Percentiles rank a stretch among this genome's conserved stretches.
phyloP scores from a whole-genome alignment of 371 early-diverging fungal genomes.

The Entomophthora muscae region DNA sequence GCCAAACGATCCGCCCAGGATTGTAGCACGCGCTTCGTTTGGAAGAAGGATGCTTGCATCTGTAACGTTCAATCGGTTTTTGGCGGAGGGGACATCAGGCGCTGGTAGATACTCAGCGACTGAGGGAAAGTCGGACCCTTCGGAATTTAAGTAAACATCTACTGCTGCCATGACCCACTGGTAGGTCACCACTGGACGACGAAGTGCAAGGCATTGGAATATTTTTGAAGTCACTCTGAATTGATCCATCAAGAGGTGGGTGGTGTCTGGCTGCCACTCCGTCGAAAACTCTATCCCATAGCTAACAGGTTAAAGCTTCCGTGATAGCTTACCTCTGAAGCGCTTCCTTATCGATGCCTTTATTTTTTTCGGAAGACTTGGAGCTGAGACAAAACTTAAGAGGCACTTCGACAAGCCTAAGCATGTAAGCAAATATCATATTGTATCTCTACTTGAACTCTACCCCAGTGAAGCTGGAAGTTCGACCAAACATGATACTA shows the following conservation, averaged over 20 bases:
- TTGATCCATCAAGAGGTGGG: neutral
- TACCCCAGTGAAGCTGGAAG: neutral
- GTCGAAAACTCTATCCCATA: neutral
- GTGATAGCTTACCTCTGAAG: neutral
- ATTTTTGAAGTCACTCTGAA: neutral
- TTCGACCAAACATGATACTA: neutral
- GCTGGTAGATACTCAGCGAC: neutral
- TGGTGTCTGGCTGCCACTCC: neutral
- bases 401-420: neutral
- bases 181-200: neutral
- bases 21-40: neutral
- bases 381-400: neutral
- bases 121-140: neutral
- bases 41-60: neutral
- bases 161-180: neutral
- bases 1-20: neutral
- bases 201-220: neutral
- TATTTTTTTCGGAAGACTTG: too few species aligned
- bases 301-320: neutral
- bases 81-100: neutral
- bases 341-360: neutral
- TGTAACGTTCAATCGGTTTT: neutral
- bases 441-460: neutral
- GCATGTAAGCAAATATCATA: neutral
- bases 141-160: neutral